Evolutionary conservation across 768 basidiomycete species (phyloP).

Genomic region (Boletus rufocinnamomeus): DNA sequence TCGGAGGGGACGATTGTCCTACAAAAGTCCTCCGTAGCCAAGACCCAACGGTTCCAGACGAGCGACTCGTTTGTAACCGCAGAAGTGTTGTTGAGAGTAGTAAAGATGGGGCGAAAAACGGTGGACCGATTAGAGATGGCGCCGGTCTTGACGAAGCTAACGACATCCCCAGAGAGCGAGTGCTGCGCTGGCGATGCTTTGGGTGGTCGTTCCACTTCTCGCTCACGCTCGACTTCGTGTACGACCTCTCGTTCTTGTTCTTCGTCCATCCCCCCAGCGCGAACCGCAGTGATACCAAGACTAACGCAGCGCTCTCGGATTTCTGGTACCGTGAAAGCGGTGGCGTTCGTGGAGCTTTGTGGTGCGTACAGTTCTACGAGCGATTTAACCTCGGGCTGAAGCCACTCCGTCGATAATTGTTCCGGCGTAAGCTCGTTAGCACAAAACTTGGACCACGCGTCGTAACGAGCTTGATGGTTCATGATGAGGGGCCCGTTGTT

Average conservation of each 20-base stretch:
- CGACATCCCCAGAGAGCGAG: slow-evolving; percentile 11
- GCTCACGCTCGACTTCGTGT: slow-evolving; percentile 44
- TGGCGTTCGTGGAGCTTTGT: slow-evolving; percentile 7
- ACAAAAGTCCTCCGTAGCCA: slow-evolving; percentile 22
- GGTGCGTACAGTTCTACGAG: slow-evolving; percentile 39
- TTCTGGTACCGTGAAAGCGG: slow-evolving; percentile 4
- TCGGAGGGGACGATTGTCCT: slow-evolving; percentile 1
- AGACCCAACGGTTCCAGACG: slow-evolving; percentile 20
- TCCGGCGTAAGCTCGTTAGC: no score
- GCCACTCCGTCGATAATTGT: no score
- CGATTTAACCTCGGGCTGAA: slow-evolving; percentile 33
- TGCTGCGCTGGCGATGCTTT: slow-evolving; percentile 22
- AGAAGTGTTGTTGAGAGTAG: slow-evolving; percentile 10
- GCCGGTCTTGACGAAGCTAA: slow-evolving; percentile 28
- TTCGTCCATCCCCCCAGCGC: slow-evolving; percentile 38
- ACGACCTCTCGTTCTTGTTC: slow-evolving; percentile 50
- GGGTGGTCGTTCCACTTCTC: slow-evolving; percentile 39
- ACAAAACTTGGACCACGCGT: background rate
- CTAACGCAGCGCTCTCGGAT: slow-evolving; percentile 29
- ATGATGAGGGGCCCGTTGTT: slow-evolving; percentile 37
- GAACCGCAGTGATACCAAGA: slow-evolving; percentile 31
- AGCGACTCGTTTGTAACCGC: slow-evolving; percentile 17
- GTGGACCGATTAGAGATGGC: slow-evolving; percentile 13
- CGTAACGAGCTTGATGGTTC: slow-evolving; percentile 33
- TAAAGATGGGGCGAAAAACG: slow-evolving; percentile 25